Conservation (phyloP, 176 grass and related monocot genomes). For the Melocanna baccifera region DNA sequence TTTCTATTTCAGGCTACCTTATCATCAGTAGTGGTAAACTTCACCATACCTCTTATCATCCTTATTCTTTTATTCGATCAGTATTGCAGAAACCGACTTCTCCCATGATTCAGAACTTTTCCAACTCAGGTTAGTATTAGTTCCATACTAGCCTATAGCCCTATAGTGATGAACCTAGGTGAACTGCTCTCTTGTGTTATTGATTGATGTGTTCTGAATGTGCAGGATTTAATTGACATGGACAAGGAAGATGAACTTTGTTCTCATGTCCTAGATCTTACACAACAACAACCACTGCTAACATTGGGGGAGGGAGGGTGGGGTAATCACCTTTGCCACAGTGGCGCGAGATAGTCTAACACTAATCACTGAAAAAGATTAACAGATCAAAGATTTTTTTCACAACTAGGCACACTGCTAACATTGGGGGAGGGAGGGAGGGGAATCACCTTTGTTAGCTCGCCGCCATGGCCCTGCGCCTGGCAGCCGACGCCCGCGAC, state of each 20-base stretch:
- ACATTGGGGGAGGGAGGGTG: no score
- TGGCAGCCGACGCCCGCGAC: no score
- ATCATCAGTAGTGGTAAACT: constrained; percentile 65
- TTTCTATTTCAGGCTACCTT: constrained; percentile 81
- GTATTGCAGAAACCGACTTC: constrained; percentile 79
- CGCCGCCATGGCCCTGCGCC: no score
- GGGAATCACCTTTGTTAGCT: no score
- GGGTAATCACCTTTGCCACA: no score
- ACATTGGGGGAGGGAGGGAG: no score
- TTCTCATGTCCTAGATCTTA: no score
- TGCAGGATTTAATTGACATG: constrained; percentile 80
- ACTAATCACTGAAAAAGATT: no score
- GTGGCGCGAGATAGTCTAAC: no score
- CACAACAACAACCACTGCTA: no score
- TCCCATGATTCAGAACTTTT: constrained; percentile 65
- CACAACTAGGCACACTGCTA: no score
- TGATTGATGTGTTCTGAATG: not conserved
- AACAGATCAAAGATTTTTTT: no score
- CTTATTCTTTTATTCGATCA: constrained; percentile 83
- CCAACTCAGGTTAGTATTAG: constrained; percentile 60
- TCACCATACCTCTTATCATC: constrained; percentile 72
- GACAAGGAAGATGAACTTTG: constrained; percentile 72
- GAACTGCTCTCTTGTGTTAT: not conserved
- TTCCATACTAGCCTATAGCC: not conserved
- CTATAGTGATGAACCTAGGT: not conserved